Evolutionary conservation across 1,284 basidiomycete genomes (phyloP), one percentile per base, ranked within the genome.

Genomic region (Phaffia rhodozyma): DNA sequence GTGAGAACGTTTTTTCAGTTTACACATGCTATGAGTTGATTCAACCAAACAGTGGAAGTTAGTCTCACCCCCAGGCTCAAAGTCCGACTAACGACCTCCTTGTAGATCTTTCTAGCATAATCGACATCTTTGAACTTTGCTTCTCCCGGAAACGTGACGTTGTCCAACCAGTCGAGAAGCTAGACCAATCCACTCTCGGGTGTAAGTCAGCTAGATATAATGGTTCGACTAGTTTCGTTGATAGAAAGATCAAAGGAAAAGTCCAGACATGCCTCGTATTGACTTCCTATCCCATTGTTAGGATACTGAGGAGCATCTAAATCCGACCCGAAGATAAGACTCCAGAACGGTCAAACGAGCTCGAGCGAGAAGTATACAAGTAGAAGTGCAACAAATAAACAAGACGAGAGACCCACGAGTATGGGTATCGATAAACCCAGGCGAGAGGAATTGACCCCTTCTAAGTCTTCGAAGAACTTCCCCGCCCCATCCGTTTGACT

Each of bases 141-240:
- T 75, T 97, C 94, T 71, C 84, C 84, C 0, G 93, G 94, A 73
- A 94, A 97, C 0, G 92, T 97, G 65, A 91, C 80, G 55, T 88
- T 78, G 49, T 84, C 74, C 38, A 97, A 82, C 93, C 93, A 97
- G 68, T 91, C 88, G 20, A 97, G 81, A n/a, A 97, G 84, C 73
- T 96, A 57, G 13, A 29, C 2, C 9, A 52, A 21, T n/a, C 38
- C 18, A 55, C 29, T 50, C n/a, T 5, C n/a, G 53, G 21, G 9
- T 20, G 2, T 11, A 43, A 16, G 38, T 43, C 16, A 43, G 30
- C 21, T 27, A 16, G 30, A 53, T n/a, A 20, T 34, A 34, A 4
- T 34, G 29, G 49, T 27, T 25, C 7, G 1, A 16, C 3, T 67
- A 68, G n/a, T 68, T 66, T 0, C 65, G 0, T 65, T 59, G 50